Percentiles rank a stretch among this genome's conserved stretches.
Conservation (phyloP, 768 basidiomycete species). For the Candolleomyces aberdarensis region DNA sequence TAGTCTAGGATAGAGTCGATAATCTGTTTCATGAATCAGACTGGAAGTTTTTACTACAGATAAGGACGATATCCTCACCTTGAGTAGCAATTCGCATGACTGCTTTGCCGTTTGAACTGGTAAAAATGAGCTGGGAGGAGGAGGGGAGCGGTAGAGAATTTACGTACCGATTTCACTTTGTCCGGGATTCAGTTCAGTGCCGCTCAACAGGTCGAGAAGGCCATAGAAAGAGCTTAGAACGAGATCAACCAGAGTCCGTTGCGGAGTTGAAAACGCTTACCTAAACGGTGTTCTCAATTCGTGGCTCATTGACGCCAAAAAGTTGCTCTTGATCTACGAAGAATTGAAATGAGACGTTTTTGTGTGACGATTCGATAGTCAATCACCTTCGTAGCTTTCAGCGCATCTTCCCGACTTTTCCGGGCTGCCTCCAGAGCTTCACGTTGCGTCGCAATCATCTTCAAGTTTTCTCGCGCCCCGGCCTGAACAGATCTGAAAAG, state of each 20-base stretch:
- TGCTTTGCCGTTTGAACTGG: constrained; percentile 75
- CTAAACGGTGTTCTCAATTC: constrained; percentile 77
- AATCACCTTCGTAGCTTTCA: constrained; percentile 67
- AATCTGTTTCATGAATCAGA: constrained; percentile 41
- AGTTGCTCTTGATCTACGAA: constrained; percentile 70
- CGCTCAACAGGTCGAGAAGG: constrained; percentile 67
- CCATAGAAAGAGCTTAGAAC: constrained; percentile 66
- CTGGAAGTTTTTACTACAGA: not conserved
- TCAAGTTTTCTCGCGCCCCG: constrained; percentile 70
- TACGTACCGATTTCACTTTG: constrained; percentile 65
- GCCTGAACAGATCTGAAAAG: constrained; percentile 72
- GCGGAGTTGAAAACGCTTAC: constrained; percentile 24
- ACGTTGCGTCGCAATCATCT: constrained; percentile 72
- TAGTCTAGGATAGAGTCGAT: constrained; percentile 80
- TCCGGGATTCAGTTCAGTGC: constrained; percentile 64
- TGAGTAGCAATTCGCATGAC: constrained; percentile 70
- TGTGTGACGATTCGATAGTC: not conserved
- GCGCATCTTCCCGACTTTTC: constrained; percentile 66
- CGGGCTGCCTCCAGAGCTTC: constrained; percentile 70
- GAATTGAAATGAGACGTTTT: not conserved
- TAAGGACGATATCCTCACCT: constrained; percentile 32
- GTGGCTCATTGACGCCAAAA: constrained; percentile 75
- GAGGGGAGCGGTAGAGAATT: not conserved
- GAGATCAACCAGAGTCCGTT: not conserved
- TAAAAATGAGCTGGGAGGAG: constrained; percentile 6